Base-by-base conservation (phyloP, 345 rosid species). In the Boechera divaricarpa region DNA sequence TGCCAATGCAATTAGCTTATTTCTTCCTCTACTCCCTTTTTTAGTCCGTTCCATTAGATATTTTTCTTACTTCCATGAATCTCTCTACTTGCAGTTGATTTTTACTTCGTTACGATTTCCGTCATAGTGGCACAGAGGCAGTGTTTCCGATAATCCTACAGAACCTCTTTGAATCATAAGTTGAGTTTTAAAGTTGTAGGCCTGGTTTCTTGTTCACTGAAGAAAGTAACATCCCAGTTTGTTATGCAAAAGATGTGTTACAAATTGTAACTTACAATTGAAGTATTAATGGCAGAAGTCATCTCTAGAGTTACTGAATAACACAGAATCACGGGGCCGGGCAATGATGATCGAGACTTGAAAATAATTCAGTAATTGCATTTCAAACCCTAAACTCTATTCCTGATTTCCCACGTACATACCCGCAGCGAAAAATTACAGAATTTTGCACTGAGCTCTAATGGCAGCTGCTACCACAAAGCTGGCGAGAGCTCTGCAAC, bases 401-500 rank as follows among this genome's bases (percentile, higher is more conserved):
- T 62, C 33, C 3, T 29, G 4, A 5, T 2, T 15, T 42, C 0
- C 21, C 8, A 24, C 33, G 11, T 39, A 12, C 7, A 55, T 12
- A 28, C 4, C 15, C 41, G 41, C 6, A 7, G 49, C 10, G 10
- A 11, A 21, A 51, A 49, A 1, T 31, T 5, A 51, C 38, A 54
- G 12, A 71, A 47, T 7, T 48, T 62, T 6, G 52, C 59, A 6
- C 10, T 49, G 55, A 69, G 44, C 70, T 62, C 51, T 52, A 78
- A 75, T 80, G 83, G 80, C 72, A 29, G 67, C 79, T 11, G 21
- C 52, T 12, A 7, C 53, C 45, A 26, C 53, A 49, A 83, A 63
- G 68, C 59, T 82, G 26, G 79, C 56, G 10, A 76, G 79, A 77
- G 56, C 64, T 47, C 70, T 83, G 56, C 77, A 70, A 57, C 87